Evolutionary conservation across 2,329 filamentous ascomycete species (phyloP), one percentile per base, ranked within the genome.

Genomic region (Aspergillus amoenus): DNA sequence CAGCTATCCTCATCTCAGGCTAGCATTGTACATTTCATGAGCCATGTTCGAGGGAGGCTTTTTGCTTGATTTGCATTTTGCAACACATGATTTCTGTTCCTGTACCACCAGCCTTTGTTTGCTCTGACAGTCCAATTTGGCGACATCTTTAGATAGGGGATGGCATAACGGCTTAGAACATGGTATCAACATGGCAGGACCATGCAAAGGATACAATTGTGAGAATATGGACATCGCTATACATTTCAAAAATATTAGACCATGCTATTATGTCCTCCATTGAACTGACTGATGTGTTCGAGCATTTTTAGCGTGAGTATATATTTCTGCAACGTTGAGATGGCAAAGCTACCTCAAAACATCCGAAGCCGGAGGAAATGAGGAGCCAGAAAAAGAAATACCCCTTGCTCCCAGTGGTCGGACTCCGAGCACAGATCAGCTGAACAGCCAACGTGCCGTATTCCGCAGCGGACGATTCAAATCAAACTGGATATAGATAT

Each of bases 161-260:
- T 50, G 22, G 44, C 43, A 52, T 49, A 27, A 37, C 30, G 30
- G 37, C n/a, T n/a, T 59, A 59, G 57, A 59, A 56, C 27, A 49
- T 47, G 50, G 21, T 43, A 55, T 46, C 24, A 46, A 47, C 53
- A 59, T 59, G 53, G 57, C 53, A 41, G 57, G 57, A 24, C 52
- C 52, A 56, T 59, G 57, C 40, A 13, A 45, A 39, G 17, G 18
- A 39, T 39, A 27, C 39, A 32, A 32, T 7, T 37, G 34, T 9
- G 22, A 40, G 47, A 15, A 27, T 3, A 34, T 13, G 46, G 4
- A 12, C 46, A 13, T 13, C 18, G 8, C 13, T 21, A 32, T 18
- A 24, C 5, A 13, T 30, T 45, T n/a, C n/a, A 6, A 8, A 15
- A 17, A 30, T 27, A 22, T 27, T 30, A 22, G 12, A 30, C n/a